These are phyloP conservation scores for Clitopilus passeckerianus DNA, from an alignment of 768 basidiomycete genomes.

Conservation along the genomic window DNA sequence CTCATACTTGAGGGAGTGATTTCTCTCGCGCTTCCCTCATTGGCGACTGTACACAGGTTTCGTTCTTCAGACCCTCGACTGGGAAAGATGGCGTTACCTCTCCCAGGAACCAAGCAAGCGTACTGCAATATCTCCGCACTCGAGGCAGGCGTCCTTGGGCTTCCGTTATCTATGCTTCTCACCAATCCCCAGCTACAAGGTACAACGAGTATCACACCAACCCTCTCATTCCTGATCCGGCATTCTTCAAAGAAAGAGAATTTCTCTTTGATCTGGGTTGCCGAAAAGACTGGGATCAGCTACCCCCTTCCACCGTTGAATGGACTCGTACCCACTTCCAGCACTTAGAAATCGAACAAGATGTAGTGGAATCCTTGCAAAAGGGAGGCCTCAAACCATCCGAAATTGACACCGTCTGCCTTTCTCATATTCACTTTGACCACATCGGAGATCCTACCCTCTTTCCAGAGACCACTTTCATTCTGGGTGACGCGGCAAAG, in stretches of 20 bases:
- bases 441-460: slow-evolving; percentile 41
- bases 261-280: slow-evolving; percentile 56
- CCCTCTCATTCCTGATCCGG: slow-evolving; percentile 46
- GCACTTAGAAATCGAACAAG: slow-evolving; percentile 23
- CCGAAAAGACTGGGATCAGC: slow-evolving; percentile 39
- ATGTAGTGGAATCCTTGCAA: slow-evolving; percentile 40
- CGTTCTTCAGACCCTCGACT: not conserved
- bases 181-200: slow-evolving; percentile 23
- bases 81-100: slow-evolving; percentile 27
- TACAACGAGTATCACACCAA: slow-evolving; percentile 28
- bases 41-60: too few relatives aligned
- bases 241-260: slow-evolving; percentile 36
- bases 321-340: slow-evolving; percentile 9
- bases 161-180: slow-evolving; percentile 33
- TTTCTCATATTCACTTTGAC: slow-evolving; percentile 56
- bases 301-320: slow-evolving; percentile 27
- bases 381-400: slow-evolving; percentile 42
- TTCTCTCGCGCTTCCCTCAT: not conserved
- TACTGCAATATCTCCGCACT: slow-evolving; percentile 53
- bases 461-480: slow-evolving; percentile 41
- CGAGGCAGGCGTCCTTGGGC: slow-evolving; percentile 40
- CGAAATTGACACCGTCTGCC: slow-evolving; percentile 37
- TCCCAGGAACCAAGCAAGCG: slow-evolving; percentile 35
- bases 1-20: not conserved
- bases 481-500: slow-evolving; percentile 38